Conservation (phyloP, 2,329 filamentous ascomycete genomes). For the Dothiorella sarmentorum region DNA sequence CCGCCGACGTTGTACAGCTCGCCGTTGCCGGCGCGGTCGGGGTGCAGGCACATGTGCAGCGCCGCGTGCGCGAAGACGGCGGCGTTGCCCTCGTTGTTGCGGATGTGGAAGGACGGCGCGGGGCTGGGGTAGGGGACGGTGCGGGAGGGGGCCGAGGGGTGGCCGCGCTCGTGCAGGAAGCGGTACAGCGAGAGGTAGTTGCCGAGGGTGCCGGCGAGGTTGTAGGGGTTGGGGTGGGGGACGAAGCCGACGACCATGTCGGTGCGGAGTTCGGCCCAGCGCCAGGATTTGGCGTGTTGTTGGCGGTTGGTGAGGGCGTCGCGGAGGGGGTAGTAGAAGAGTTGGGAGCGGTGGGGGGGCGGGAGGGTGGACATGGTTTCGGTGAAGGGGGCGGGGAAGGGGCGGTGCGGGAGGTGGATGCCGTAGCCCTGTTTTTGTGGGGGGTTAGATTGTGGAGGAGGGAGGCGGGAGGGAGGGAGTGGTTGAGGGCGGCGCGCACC, state of each 20-base stretch:
- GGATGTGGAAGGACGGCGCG: neutral
- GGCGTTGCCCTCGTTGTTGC: neutral
- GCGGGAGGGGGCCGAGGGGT: neutral
- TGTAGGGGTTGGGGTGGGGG: neutral
- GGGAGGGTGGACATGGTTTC: constrained; percentile 25
- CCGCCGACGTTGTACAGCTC: neutral
- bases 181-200: neutral
- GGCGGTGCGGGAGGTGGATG: constrained; percentile 27
- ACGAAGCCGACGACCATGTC: constrained; percentile 1
- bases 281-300: neutral
- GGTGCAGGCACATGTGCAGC: neutral
- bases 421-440: constrained; percentile 22
- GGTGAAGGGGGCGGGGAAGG: constrained; percentile 29
- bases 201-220: neutral
- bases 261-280: neutral
- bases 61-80: neutral
- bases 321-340: neutral
- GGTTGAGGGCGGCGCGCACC: constrained; percentile 24
- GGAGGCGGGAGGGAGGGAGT: no score
- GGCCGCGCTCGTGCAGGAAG: neutral
- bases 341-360: neutral
- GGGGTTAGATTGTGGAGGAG: no score
- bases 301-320: neutral
- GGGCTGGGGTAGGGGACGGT: neutral
- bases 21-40: neutral